Conservation (phyloP, 257 asterid genomes). For the Solanum gandarillasii region DNA sequence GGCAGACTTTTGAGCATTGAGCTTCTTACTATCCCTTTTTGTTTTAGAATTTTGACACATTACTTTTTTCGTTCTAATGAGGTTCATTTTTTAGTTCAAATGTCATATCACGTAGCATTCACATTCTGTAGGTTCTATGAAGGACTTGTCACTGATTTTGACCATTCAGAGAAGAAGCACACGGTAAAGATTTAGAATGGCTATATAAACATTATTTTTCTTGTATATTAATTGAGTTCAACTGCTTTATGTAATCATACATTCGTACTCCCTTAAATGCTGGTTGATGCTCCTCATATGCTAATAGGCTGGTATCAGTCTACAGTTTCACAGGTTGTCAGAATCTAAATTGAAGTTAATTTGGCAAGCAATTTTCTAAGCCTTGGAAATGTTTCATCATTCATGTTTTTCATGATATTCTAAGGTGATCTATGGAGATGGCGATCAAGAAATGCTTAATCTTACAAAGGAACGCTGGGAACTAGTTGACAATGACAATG, state of each 20-base stretch:
- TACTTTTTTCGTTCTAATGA: neutral
- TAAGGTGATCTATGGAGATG: constrained; percentile 24
- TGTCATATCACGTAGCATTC: neutral
- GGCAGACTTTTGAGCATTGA: neutral
- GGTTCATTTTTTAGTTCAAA: neutral
- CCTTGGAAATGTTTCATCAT: neutral
- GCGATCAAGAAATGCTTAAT: constrained; percentile 11
- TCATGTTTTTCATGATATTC: neutral
- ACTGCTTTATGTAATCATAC: neutral
- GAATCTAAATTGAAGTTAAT: neutral
- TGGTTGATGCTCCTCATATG: neutral
- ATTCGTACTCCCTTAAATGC: neutral
- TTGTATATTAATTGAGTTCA: neutral
- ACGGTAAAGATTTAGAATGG: constrained; percentile 13
- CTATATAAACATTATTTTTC: neutral
- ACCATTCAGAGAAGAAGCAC: constrained; percentile 8
- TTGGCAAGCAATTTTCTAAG: neutral
- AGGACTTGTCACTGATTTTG: constrained; percentile 13
- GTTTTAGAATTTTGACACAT: neutral
- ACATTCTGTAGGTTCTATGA: constrained; percentile 22
- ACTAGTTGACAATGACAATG: constrained; percentile 1
- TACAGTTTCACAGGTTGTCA: neutral
- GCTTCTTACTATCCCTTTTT: neutral
- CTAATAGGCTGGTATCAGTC: neutral
- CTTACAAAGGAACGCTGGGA: constrained; percentile 18